Percentiles rank a stretch among this genome's conserved stretches.
Evolutionary conservation across 495 filamentous ascomycete species (phyloP).

Genomic region (Aspergillus kassunensis): DNA sequence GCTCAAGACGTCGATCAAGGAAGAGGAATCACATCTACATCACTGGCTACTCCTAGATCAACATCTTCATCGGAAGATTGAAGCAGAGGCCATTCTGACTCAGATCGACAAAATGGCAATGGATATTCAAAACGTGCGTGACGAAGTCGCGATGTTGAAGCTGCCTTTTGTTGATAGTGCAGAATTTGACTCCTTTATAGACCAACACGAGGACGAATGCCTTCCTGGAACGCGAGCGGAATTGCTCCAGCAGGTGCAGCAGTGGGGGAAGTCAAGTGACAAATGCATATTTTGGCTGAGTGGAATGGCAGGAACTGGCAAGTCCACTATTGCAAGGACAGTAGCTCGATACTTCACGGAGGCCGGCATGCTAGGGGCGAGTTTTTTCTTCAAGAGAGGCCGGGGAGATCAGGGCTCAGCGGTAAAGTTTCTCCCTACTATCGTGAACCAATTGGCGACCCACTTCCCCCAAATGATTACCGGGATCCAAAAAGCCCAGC

Average conservation of each 20-base stretch:
- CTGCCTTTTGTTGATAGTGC: conserved; percentile 8
- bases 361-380: not conserved
- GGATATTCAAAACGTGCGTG: not conserved
- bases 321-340: conserved; percentile 31
- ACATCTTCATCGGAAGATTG: not conserved
- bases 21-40: conserved; percentile 1
- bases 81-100: conserved; percentile 7
- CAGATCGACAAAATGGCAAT: conserved; percentile 5
- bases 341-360: conserved; percentile 9
- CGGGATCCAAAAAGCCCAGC: conserved; percentile 32
- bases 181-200: not conserved
- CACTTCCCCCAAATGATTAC: conserved; percentile 21
- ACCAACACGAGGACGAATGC: conserved; percentile 2
- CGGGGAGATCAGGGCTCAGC: conserved; percentile 35
- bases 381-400: conserved; percentile 12
- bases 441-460: conserved; percentile 35
- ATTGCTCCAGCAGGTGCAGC: not conserved
- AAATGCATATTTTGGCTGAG: not conserved
- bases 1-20: conserved; percentile 1
- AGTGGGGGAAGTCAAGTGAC: not conserved
- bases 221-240: not conserved
- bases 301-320: conserved; percentile 15
- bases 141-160: not conserved
- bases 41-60: conserved; percentile 5
- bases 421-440: conserved; percentile 38